Percentiles rank a stretch among this genome's conserved stretches.
phyloP scores from a whole-genome alignment of 2,329 filamentous ascomycete species.

The Cladosporium phlei region DNA sequence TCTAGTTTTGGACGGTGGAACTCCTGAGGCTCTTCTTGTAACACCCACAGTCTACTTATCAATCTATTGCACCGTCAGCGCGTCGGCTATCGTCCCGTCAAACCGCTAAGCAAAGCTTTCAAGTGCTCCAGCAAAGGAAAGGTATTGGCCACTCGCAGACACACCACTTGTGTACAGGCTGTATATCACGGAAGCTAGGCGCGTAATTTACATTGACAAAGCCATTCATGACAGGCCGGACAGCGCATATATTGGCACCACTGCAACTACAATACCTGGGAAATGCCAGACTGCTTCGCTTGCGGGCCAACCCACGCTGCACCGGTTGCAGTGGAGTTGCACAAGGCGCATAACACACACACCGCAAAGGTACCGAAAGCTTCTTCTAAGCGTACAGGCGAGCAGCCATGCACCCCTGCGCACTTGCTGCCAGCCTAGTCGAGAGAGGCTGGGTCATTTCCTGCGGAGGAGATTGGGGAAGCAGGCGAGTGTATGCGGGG shows the following conservation, averaged over 20 bases:
- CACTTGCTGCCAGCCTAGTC: slow-evolving; percentile 1
- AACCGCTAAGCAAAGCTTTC: slow-evolving; percentile 11
- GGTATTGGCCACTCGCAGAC: slow-evolving; percentile 4
- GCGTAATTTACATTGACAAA: slow-evolving; percentile 5
- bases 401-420: slow-evolving; percentile 12
- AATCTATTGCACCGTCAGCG: too few species aligned
- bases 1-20: too few species aligned
- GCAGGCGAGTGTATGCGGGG: slow-evolving; percentile 9
- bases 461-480: neutral
- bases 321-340: neutral
- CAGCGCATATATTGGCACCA: slow-evolving; percentile 13
- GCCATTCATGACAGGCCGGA: slow-evolving; percentile 4
- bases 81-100: slow-evolving; percentile 3
- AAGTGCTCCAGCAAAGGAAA: neutral
- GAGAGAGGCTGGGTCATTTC: slow-evolving; percentile 7
- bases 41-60: too few species aligned
- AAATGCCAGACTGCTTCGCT: slow-evolving; percentile 11
- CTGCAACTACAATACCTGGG: slow-evolving; percentile 9
- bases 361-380: slow-evolving; percentile 2
- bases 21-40: too few species aligned
- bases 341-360: slow-evolving; percentile 6
- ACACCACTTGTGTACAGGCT: slow-evolving; percentile 11
- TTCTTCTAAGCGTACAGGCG: slow-evolving; percentile 3
- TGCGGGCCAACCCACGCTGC: slow-evolving; percentile 2
- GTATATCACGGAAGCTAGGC: slow-evolving; percentile 12